These are phyloP conservation scores for Aspergillus piperis DNA, from an alignment of 2,329 filamentous ascomycete species.

Conservation along the genomic window DNA sequence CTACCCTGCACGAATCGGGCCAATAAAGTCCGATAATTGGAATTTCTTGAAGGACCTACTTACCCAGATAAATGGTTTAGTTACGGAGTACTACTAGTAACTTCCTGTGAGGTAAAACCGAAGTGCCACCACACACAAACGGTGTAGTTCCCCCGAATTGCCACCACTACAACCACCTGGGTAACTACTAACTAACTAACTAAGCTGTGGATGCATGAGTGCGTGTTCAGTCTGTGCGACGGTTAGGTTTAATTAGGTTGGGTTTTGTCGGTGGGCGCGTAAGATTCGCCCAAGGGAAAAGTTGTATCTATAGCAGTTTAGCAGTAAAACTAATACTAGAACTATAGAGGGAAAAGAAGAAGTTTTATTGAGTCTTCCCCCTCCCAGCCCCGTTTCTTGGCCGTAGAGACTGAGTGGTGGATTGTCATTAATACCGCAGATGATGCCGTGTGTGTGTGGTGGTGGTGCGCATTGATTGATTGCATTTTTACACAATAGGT, in stretches of 20 bases:
- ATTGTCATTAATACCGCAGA: background rate
- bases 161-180: constrained; percentile 13
- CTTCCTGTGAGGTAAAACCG: background rate
- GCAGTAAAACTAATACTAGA: too few species aligned
- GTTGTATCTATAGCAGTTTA: too few species aligned
- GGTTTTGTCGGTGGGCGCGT: constrained; percentile 12
- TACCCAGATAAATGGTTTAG: background rate
- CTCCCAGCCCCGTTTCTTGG: constrained; percentile 10
- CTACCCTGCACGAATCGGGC: constrained; percentile 1
- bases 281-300: constrained; percentile 2
- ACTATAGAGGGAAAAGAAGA: background rate
- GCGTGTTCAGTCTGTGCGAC: constrained; percentile 17
- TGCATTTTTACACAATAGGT: too few species aligned
- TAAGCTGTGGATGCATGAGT: constrained; percentile 17
- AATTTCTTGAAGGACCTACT: background rate
- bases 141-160: constrained; percentile 17
- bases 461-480: background rate
- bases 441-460: too few species aligned
- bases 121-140: background rate
- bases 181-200: too few species aligned
- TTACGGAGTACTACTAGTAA: background rate
- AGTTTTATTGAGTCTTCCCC: constrained; percentile 2
- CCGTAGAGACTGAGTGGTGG: background rate
- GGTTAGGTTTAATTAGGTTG: background rate
- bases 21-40: background rate